Conservation (phyloP, 805 yeast species). For the Blastobotrys mokoenaii region DNA sequence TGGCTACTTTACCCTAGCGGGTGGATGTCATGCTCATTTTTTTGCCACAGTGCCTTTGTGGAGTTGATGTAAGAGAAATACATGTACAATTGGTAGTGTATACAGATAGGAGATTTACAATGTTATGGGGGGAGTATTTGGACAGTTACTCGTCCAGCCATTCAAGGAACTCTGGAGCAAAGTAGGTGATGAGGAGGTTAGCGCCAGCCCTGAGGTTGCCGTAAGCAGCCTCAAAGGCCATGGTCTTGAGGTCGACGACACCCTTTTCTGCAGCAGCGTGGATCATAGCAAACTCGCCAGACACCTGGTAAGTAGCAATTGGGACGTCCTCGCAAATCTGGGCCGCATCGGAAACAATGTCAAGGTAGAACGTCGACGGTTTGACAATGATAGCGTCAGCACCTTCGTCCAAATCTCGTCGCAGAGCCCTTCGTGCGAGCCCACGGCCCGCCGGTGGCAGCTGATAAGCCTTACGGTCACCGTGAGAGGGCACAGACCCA, state of each 20-base stretch:
- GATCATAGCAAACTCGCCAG: conserved; percentile 96
- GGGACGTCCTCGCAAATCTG: conserved; percentile 78
- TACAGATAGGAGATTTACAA: neutral
- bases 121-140: neutral
- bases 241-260: conserved; percentile 69
- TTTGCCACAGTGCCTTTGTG: no score
- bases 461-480: conserved; percentile 90
- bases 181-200: conserved; percentile 78
- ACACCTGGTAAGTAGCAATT: conserved; percentile 89
- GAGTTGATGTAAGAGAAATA: no score
- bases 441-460: conserved; percentile 91
- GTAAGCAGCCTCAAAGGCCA: conserved; percentile 76
- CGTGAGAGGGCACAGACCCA: conserved; percentile 78
- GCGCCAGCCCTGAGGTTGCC: conserved; percentile 97
- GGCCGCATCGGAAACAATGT: conserved; percentile 81
- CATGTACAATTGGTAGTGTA: neutral
- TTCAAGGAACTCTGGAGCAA: conserved; percentile 91
- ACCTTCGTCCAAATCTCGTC: conserved; percentile 83
- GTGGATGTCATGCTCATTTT: no score
- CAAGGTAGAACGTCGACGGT: conserved; percentile 93
- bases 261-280: conserved; percentile 98
- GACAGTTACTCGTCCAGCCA: conserved; percentile 47
- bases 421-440: conserved; percentile 82
- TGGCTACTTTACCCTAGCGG: no score
- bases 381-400: conserved; percentile 93